Conservation (phyloP, 176 grass and related monocot species). For the Paspalum vaginatum region DNA sequence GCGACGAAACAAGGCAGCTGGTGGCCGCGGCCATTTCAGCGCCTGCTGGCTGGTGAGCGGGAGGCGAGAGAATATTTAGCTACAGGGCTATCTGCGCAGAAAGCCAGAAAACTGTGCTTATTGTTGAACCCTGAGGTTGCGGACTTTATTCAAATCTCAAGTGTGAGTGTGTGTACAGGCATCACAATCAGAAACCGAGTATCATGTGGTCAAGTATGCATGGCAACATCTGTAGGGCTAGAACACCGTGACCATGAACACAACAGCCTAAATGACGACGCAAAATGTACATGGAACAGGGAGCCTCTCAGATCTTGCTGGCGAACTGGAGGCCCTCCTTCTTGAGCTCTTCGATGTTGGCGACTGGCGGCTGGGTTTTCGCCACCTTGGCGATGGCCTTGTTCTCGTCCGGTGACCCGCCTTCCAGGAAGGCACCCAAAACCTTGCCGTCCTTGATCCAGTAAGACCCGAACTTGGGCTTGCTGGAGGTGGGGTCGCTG, state of each 20-base stretch:
- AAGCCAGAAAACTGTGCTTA: background rate
- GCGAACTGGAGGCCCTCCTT: constrained; percentile 75
- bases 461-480: constrained; percentile 92
- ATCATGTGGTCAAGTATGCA: background rate
- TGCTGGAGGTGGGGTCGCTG: constrained; percentile 58
- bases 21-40: background rate
- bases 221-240: background rate
- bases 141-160: constrained; percentile 38
- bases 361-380: constrained; percentile 57
- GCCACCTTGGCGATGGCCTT: constrained; percentile 85
- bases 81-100: no score
- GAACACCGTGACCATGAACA: background rate
- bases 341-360: constrained; percentile 54
- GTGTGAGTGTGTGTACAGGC: background rate
- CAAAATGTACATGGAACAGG: constrained; percentile 28
- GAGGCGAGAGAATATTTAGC: background rate
- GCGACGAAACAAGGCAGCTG: background rate
- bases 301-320: constrained; percentile 60
- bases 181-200: constrained; percentile 27
- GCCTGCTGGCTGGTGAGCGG: background rate
- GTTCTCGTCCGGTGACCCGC: constrained; percentile 78
- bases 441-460: constrained; percentile 96
- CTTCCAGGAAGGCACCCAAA: constrained; percentile 83
- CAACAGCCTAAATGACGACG: background rate
- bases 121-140: background rate